Percentiles rank a stretch among this genome's conserved stretches.
These are phyloP conservation scores for Moniliophthora roreri DNA, from an alignment of 1,284 basidiomycete genomes.

Conservation along the genomic window DNA sequence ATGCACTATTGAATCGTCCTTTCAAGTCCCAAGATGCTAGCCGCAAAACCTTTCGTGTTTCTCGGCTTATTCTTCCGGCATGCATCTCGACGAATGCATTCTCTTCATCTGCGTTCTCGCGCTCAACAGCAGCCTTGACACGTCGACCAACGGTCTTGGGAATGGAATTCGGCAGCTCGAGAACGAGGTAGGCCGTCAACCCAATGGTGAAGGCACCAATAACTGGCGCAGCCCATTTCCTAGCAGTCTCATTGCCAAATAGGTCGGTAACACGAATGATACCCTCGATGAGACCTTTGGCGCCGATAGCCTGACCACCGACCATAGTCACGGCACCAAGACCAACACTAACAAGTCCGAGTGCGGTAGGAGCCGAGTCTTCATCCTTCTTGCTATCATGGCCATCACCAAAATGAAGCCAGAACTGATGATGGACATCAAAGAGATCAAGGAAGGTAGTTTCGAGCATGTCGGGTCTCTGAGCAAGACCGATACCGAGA, in stretches of 20 bases:
- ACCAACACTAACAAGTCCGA: slow-evolving; percentile 76
- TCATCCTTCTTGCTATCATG: slow-evolving; percentile 41
- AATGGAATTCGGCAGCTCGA: slow-evolving; percentile 89
- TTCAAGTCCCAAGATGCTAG: slow-evolving; percentile 91
- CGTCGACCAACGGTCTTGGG: slow-evolving; percentile 90
- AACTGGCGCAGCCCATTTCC: slow-evolving; percentile 88
- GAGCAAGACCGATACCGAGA: slow-evolving; percentile 73
- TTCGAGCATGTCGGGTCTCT: slow-evolving; percentile 69
- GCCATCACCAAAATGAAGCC: slow-evolving; percentile 58
- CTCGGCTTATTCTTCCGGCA: slow-evolving; percentile 72
- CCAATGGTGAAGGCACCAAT: slow-evolving; percentile 79
- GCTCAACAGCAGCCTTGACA: slow-evolving; percentile 58
- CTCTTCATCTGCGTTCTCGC: slow-evolving; percentile 42
- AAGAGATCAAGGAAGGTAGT: slow-evolving; percentile 83
- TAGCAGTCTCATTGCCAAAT: slow-evolving; percentile 78
- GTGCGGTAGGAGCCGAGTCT: slow-evolving; percentile 61
- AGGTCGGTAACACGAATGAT: slow-evolving; percentile 75
- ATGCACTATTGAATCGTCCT: slow-evolving; percentile 79
- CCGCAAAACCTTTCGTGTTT: slow-evolving; percentile 93
- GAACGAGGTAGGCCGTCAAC: slow-evolving; percentile 78
- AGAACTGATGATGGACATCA: slow-evolving; percentile 83
- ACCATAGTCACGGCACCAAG: slow-evolving; percentile 89
- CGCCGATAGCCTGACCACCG: slow-evolving; percentile 77
- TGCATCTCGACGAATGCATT: slow-evolving; percentile 69
- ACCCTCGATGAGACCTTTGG: slow-evolving; percentile 77